phyloP scores from a whole-genome alignment of 139 green algal species.

The Chlorella sp. region DNA sequence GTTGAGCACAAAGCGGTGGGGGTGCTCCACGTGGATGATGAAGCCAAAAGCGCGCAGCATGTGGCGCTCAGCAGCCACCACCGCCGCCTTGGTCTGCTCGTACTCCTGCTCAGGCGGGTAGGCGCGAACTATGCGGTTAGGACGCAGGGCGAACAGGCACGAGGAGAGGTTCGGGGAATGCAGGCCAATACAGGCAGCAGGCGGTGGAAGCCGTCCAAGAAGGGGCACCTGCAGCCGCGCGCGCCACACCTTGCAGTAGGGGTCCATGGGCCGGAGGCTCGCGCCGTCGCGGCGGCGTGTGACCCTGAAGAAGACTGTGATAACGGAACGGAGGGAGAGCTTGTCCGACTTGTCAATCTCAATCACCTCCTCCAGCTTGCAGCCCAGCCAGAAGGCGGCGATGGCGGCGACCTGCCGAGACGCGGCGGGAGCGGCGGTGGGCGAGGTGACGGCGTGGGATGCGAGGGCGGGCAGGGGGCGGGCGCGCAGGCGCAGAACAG shows the following conservation, averaged over 20 bases:
- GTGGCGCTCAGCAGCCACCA: conserved; percentile 77
- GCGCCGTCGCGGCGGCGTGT: conserved; percentile 53
- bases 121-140: too few species aligned
- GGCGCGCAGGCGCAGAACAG: too few species aligned
- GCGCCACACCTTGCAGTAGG: conserved; percentile 62
- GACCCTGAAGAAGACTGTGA: conserved; percentile 82
- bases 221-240: too few species aligned
- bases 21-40: conserved; percentile 87
- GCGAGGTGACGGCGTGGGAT: too few species aligned
- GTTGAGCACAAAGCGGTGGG: conserved; percentile 90
- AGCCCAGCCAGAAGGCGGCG: conserved; percentile 76
- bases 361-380: conserved; percentile 90
- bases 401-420: conserved; percentile 67
- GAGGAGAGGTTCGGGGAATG: too few species aligned
- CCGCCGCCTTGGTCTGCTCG: conserved; percentile 59
- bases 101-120: conserved; percentile 51
- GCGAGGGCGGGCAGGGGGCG: too few species aligned
- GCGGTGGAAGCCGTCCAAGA: too few species aligned
- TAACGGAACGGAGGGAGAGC: conserved; percentile 54
- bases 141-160: too few species aligned
- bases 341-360: conserved; percentile 25
- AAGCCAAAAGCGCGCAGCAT: conserved; percentile 88
- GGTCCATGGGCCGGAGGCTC: conserved; percentile 60
- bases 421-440: too few species aligned
- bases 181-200: too few species aligned